phyloP scores from a whole-genome alignment of 495 filamentous ascomycete genomes.

The Tuber aestivum region DNA sequence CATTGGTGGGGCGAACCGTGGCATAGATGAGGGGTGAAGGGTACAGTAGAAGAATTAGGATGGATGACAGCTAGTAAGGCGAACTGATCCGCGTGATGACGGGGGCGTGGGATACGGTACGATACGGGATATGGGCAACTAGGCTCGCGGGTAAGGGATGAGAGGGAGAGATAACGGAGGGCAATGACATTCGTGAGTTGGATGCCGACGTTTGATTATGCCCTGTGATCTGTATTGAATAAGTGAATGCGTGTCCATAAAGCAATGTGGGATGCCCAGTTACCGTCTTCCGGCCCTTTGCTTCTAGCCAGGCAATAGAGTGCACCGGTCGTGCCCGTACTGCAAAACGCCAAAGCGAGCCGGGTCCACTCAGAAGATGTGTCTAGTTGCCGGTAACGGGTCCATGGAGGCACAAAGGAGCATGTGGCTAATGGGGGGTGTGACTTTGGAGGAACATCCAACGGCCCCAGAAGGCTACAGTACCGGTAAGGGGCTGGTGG shows the following conservation, averaged over 20 bases:
- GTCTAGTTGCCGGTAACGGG: neutral
- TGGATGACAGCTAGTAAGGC: neutral
- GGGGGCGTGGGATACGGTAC: neutral
- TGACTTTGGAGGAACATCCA: neutral
- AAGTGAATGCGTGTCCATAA: slow-evolving; percentile 2
- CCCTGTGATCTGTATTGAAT: neutral
- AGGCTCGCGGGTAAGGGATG: neutral
- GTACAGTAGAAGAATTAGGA: neutral
- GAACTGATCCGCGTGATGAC: neutral
- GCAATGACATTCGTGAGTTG: neutral
- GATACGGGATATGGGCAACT: too few relatives aligned
- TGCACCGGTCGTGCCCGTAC: neutral
- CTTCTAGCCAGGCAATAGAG: slow-evolving; percentile 10
- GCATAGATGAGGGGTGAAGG: slow-evolving; percentile 4
- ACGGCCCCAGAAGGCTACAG: neutral
- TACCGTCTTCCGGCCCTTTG: slow-evolving; percentile 14
- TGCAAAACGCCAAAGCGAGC: slow-evolving; percentile 3
- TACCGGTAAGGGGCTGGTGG: too few relatives aligned
- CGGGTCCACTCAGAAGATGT: neutral
- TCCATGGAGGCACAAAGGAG: neutral
- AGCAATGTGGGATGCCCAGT: slow-evolving; percentile 6
- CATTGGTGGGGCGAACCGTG: slow-evolving; percentile 9
- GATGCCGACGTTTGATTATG: neutral
- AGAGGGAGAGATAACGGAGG: neutral
- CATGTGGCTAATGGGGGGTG: neutral